Conservation (phyloP, 1,139 yeast genomes). For the Protomyces macrosporus region DNA sequence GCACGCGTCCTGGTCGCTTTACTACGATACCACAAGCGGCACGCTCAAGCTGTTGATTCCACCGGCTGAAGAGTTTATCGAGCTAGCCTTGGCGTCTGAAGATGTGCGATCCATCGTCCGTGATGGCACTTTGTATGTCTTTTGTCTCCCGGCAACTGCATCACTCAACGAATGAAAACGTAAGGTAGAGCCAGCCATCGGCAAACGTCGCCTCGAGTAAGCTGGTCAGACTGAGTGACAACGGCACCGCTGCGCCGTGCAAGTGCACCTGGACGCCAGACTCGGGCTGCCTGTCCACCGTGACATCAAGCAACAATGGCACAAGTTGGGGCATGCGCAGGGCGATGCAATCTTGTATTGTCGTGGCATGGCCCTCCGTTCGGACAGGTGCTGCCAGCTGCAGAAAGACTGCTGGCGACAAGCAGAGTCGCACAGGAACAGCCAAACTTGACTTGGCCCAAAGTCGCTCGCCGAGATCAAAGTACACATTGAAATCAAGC, state of each 20-base stretch:
- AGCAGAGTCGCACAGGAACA: constrained; percentile 7
- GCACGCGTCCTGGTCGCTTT: constrained; percentile 14
- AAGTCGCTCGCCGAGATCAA: background rate
- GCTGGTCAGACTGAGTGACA: background rate
- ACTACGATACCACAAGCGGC: background rate
- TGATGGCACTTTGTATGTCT: background rate
- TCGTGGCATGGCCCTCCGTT: background rate
- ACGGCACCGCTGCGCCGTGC: constrained; percentile 5
- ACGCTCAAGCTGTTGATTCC: constrained; percentile 1
- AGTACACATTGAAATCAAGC: background rate
- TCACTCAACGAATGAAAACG: background rate
- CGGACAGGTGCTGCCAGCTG: constrained; percentile 3
- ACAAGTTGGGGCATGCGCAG: background rate
- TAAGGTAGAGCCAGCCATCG: constrained; percentile 21
- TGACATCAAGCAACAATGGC: background rate
- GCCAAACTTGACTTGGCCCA: background rate
- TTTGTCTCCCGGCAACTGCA: background rate
- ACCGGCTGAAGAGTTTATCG: background rate
- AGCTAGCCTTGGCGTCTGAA: background rate
- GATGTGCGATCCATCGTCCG: background rate
- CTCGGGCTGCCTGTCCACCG: background rate
- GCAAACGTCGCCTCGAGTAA: constrained; percentile 6
- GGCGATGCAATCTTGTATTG: background rate
- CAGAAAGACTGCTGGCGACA: background rate
- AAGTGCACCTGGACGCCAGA: background rate